Percentiles rank a stretch among this genome's conserved stretches.
Evolutionary conservation across 495 filamentous ascomycete species (phyloP).

Genomic region (Margaritispora aquatica): DNA sequence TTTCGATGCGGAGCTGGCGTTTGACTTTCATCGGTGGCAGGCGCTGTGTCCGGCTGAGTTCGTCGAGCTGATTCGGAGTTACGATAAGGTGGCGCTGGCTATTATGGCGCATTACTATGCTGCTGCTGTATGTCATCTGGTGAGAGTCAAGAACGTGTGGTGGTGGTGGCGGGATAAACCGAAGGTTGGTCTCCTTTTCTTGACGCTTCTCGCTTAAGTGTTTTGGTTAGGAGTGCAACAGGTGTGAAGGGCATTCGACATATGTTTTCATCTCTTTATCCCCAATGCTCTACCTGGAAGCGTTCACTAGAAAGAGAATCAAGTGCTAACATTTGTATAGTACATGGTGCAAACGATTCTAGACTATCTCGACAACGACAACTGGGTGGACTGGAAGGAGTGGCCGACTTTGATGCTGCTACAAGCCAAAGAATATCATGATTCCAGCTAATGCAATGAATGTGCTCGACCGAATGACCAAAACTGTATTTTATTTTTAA

Average conservation of each 20-base stretch:
- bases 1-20: neutral
- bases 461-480: neutral
- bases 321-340: neutral
- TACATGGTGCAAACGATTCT: slow-evolving; percentile 5
- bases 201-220: neutral
- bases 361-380: neutral
- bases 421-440: neutral
- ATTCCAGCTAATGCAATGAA: neutral
- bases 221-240: too few relatives aligned
- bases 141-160: neutral
- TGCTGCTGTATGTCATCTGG: neutral
- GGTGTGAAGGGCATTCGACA: too few relatives aligned
- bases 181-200: neutral
- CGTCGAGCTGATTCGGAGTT: slow-evolving; percentile 1
- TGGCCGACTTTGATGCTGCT: slow-evolving; percentile 1
- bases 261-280: too few relatives aligned
- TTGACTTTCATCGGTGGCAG: slow-evolving; percentile 9
- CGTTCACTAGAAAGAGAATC: too few relatives aligned
- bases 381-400: neutral
- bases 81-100: slow-evolving; percentile 6
- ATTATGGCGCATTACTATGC: slow-evolving; percentile 11
- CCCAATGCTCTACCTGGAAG: too few relatives aligned
- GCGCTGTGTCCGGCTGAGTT: slow-evolving; percentile 2
- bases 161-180: slow-evolving; percentile 14
- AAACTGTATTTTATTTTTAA: too few relatives aligned